These are phyloP conservation scores for Arthrobotrys entomopaga DNA, from an alignment of 2,329 filamentous ascomycete genomes.

Conservation along the genomic window DNA sequence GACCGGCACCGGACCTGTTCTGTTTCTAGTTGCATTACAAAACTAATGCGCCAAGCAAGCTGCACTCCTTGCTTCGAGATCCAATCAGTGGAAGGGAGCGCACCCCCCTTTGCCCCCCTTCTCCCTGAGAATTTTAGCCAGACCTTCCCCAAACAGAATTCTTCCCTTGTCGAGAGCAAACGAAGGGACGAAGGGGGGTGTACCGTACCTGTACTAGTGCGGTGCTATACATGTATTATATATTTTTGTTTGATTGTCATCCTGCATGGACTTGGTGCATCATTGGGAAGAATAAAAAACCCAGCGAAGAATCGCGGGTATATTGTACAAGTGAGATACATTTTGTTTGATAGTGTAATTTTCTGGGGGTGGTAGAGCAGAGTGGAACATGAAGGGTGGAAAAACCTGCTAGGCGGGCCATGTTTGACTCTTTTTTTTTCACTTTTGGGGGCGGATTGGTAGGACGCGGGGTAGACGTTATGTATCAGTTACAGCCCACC, in stretches of 20 bases:
- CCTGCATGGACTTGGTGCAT: slow-evolving; percentile 52
- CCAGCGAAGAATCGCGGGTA: slow-evolving; percentile 48
- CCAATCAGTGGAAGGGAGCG: slow-evolving; percentile 34
- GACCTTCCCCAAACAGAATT: slow-evolving; percentile 55
- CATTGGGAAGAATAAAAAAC: slow-evolving; percentile 28
- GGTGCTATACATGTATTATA: neutral
- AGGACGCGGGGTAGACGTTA: slow-evolving; percentile 48
- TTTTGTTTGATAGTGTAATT: slow-evolving; percentile 32
- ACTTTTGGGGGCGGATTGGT: slow-evolving; percentile 15
- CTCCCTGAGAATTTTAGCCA: slow-evolving; percentile 43
- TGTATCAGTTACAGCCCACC: slow-evolving; percentile 53
- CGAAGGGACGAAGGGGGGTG: too few species aligned
- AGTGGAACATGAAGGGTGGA: neutral
- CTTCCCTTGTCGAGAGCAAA: slow-evolving; percentile 51
- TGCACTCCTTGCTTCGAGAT: slow-evolving; percentile 22
- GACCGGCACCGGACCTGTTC: slow-evolving; percentile 54
- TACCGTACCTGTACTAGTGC: slow-evolving; percentile 51
- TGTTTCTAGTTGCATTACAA: slow-evolving; percentile 54
- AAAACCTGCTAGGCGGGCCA: slow-evolving; percentile 22
- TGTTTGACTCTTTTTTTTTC: too few species aligned
- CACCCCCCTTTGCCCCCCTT: slow-evolving; percentile 44
- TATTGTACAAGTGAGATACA: slow-evolving; percentile 46
- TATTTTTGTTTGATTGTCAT: slow-evolving; percentile 50
- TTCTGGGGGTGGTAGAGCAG: slow-evolving; percentile 8
- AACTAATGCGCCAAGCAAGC: slow-evolving; percentile 51